Conservation (phyloP, 2,329 filamentous ascomycete genomes). For the Colletotrichum tropicale region DNA sequence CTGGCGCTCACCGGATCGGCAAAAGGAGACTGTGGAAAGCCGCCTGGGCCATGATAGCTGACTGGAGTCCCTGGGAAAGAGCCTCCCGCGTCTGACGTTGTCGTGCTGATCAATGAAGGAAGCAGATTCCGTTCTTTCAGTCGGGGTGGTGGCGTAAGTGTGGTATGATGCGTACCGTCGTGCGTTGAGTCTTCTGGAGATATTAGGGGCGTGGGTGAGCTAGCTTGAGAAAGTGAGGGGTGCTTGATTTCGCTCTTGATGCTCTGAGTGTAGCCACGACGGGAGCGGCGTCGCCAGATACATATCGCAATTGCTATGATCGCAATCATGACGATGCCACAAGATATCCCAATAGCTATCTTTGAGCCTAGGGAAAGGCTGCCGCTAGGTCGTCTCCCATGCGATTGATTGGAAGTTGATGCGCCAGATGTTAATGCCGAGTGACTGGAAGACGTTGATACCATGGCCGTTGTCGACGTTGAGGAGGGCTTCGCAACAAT, state of each 20-base stretch:
- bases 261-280: conserved; percentile 17
- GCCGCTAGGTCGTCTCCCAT: neutral
- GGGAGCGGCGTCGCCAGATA: conserved; percentile 36
- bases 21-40: conserved; percentile 42
- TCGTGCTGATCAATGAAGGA: conserved; percentile 26
- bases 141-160: conserved; percentile 50
- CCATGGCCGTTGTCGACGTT: neutral
- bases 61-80: neutral
- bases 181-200: conserved; percentile 36
- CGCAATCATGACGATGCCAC: conserved; percentile 40
- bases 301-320: conserved; percentile 41
- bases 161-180: conserved; percentile 24
- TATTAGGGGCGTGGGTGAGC: conserved; percentile 47
- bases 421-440: neutral
- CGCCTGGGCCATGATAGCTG: neutral
- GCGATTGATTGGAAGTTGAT: neutral
- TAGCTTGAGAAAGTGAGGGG: conserved; percentile 25
- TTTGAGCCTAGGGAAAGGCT: conserved; percentile 44
- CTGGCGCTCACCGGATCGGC: conserved; percentile 40
- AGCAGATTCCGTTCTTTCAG: conserved; percentile 52
- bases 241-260: conserved; percentile 23
- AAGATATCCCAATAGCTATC: conserved; percentile 49
- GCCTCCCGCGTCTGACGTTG: neutral
- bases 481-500: neutral
- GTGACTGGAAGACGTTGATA: neutral